Evolutionary conservation across 129 eudicot species (phyloP).

Genomic region (Centrapalus pauciflorus): DNA sequence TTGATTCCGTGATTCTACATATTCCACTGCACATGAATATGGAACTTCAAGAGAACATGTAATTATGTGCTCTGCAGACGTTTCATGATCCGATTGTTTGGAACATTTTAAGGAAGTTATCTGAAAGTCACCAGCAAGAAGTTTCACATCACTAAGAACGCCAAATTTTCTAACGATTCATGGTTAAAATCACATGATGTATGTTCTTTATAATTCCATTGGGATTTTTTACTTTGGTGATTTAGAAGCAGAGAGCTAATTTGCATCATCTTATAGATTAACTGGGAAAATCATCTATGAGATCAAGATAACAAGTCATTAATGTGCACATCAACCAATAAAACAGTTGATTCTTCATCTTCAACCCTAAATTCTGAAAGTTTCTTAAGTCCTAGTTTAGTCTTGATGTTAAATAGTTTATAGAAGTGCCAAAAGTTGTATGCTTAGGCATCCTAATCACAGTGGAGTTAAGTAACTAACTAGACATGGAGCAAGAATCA

Average conservation of each 20-base stretch:
- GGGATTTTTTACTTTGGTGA: too few relatives aligned
- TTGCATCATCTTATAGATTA: background rate
- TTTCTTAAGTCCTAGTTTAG: conserved; percentile 9
- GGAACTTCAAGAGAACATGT: conserved; percentile 32
- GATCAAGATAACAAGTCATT: conserved; percentile 2
- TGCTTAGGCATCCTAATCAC: conserved; percentile 11
- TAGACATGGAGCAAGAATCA: background rate
- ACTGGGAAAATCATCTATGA: background rate
- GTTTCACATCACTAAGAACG: background rate
- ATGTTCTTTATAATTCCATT: background rate
- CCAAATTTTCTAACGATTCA: background rate
- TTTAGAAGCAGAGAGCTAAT: background rate
- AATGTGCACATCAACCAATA: background rate
- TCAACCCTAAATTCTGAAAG: conserved; percentile 9
- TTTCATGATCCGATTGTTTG: conserved; percentile 25
- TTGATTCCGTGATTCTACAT: conserved; percentile 25
- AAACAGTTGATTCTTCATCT: conserved; percentile 10
- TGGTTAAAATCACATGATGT: background rate
- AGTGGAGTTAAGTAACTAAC: background rate
- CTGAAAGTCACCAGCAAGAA: conserved; percentile 26
- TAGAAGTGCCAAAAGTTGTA: background rate
- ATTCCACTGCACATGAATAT: background rate
- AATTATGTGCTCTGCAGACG: conserved; percentile 11
- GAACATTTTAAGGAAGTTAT: conserved; percentile 36
- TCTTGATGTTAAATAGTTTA: conserved; percentile 12